Base-by-base conservation (phyloP, 495 filamentous ascomycete genomes). In the Geoglossum glabrum region DNA sequence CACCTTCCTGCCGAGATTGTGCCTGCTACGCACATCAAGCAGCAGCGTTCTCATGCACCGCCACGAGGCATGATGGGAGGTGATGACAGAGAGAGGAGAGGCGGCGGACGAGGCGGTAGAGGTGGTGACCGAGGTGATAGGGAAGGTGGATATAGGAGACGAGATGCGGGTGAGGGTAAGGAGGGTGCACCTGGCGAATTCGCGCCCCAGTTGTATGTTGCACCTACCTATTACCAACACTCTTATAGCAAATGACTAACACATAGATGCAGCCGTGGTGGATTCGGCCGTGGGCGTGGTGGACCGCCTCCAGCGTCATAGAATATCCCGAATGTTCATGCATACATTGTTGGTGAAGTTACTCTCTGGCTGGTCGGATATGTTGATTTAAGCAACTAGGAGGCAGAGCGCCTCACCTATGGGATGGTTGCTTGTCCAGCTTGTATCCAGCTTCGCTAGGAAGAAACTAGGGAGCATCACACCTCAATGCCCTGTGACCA, bases 1-100 rank as follows among this genome's bases (percentile, higher is more conserved):
- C 92, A 98, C 80, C 84, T 97, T 66, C 92, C 92, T 71, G 92
- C 93, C 69, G 92, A 98, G 81, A 95, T 98, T 71, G 92, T 98
- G 65, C 92, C 92, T 59, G 87, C 92, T 64, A 98, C 92, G 68
- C 92, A 98, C 82, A 95, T 98, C 80, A 98, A 98, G 85, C 88
- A 95, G 79, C 89, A 96, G 80, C 88, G 93, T 74, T 92, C 87
- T 64, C 90, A 98, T 73, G 89, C 88, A 72, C 93, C 93, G 68
- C 92, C 92, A 64, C 88, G 90, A 67, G 92, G 92, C 66, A 96
- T 98, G 92, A 81, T 96, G 77, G 88, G 90, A 69, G 89, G 85
- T 72, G 92, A 94, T 70, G 85, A 89, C 66, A 76, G 79, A 59
- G 85, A 88, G 72, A 79, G 87, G 69, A 83, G 83, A 74, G 76